Conservation (phyloP, 2,329 filamentous ascomycete species). For the Exophiala aquamarina region DNA sequence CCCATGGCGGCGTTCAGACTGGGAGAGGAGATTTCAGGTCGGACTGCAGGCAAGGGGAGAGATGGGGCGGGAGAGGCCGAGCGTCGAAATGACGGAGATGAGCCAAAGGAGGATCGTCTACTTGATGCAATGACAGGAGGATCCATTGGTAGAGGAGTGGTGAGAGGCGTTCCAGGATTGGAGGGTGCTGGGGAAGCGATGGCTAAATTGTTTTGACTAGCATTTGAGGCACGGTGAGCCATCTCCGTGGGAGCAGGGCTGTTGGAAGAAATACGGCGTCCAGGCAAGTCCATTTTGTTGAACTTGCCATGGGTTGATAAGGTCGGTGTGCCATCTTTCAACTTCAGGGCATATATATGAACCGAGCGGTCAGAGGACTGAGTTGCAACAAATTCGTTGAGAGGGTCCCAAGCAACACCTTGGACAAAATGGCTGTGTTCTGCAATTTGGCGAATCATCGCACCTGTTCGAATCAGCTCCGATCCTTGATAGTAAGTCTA, state of each 20-base stretch:
- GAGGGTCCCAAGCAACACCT: slow-evolving; percentile 95
- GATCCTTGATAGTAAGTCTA: neutral
- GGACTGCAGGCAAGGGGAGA: slow-evolving; percentile 89
- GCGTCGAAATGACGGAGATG: slow-evolving; percentile 72
- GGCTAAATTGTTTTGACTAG: slow-evolving; percentile 46
- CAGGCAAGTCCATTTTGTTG: slow-evolving; percentile 89
- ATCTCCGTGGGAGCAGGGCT: slow-evolving; percentile 90
- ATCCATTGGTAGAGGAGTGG: slow-evolving; percentile 90
- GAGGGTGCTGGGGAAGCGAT: slow-evolving; percentile 84
- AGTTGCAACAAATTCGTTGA: slow-evolving; percentile 97
- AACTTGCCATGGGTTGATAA: slow-evolving; percentile 76
- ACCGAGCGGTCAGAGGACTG: slow-evolving; percentile 98
- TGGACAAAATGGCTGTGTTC: slow-evolving; percentile 99
- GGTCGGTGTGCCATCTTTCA: slow-evolving; percentile 93
- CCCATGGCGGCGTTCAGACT: slow-evolving; percentile 57
- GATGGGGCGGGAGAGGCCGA: slow-evolving; percentile 93
- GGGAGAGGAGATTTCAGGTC: slow-evolving; percentile 86
- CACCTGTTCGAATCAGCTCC: slow-evolving; percentile 23
- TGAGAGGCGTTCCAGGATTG: slow-evolving; percentile 89
- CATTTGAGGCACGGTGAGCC: slow-evolving; percentile 57
- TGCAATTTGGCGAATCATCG: slow-evolving; percentile 82
- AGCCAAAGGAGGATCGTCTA: slow-evolving; percentile 87
- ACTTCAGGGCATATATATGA: slow-evolving; percentile 94
- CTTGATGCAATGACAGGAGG: slow-evolving; percentile 83
- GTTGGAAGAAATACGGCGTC: slow-evolving; percentile 82